Evolutionary conservation across 495 filamentous ascomycete species (phyloP).

Genomic region (Podospora appendiculata): DNA sequence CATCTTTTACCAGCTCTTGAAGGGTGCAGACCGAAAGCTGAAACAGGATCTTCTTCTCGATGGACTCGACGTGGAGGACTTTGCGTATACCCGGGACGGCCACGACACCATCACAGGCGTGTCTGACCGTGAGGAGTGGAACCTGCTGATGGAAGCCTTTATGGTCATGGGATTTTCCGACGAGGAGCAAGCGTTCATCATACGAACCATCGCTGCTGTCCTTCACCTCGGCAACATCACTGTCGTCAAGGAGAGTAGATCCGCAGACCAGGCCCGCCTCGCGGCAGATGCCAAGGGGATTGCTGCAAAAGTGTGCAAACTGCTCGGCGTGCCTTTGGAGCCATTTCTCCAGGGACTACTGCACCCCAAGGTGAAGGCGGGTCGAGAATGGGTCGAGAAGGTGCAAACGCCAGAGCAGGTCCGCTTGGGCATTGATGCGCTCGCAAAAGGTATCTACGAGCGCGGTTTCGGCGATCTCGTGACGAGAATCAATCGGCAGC

Average conservation of each 20-base stretch:
- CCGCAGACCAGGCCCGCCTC: slow-evolving; percentile 84
- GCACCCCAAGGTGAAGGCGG: slow-evolving; percentile 89
- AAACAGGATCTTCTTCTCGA: slow-evolving; percentile 69
- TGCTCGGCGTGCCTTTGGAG: slow-evolving; percentile 78
- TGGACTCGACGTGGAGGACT: slow-evolving; percentile 69
- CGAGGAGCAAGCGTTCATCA: slow-evolving; percentile 71
- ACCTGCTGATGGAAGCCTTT: slow-evolving; percentile 83
- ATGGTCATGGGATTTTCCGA: slow-evolving; percentile 89
- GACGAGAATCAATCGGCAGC: slow-evolving; percentile 79
- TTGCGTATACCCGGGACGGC: slow-evolving; percentile 82
- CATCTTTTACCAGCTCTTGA: slow-evolving; percentile 92
- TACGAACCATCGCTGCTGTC: slow-evolving; percentile 83
- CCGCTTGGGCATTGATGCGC: slow-evolving; percentile 76
- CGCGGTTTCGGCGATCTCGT: slow-evolving; percentile 92
- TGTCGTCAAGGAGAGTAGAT: slow-evolving; percentile 79
- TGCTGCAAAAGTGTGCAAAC: slow-evolving; percentile 67
- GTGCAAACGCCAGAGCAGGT: slow-evolving; percentile 97
- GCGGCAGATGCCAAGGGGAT: slow-evolving; percentile 61
- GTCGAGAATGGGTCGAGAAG: slow-evolving; percentile 96
- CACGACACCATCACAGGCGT: slow-evolving; percentile 88
- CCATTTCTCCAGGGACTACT: slow-evolving; percentile 82
- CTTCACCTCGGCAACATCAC: slow-evolving; percentile 90
- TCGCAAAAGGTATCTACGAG: slow-evolving; percentile 97
- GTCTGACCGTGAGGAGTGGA: slow-evolving; percentile 88
- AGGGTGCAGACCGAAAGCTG: slow-evolving; percentile 66